Evolutionary conservation across 2,329 filamentous ascomycete genomes (phyloP).

Genomic region (Arthrobotrys sphaeroides): DNA sequence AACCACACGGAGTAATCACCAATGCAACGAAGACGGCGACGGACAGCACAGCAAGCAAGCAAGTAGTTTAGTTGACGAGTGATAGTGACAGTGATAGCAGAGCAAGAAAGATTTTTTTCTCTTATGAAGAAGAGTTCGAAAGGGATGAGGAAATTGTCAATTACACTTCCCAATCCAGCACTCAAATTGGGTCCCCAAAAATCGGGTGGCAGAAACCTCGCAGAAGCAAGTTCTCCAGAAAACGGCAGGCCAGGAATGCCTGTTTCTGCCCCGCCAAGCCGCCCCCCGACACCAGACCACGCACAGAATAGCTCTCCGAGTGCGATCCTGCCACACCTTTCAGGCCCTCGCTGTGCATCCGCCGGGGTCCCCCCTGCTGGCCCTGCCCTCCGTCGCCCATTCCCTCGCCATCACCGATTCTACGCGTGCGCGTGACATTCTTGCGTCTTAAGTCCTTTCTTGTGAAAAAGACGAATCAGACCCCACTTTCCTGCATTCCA

Average conservation of each 20-base stretch:
- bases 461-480: not conserved
- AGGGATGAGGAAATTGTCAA: conserved; percentile 49
- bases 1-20: conserved; percentile 20
- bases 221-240: conserved; percentile 3
- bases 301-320: no score
- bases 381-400: not conserved
- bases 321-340: not conserved
- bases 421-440: conserved; percentile 52
- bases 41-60: not conserved
- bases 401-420: conserved; percentile 37
- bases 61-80: no score
- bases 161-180: conserved; percentile 51
- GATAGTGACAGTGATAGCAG: not conserved
- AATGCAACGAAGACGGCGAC: not conserved
- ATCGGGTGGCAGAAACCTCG: conserved; percentile 37
- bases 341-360: not conserved
- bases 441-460: conserved; percentile 20
- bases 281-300: no score
- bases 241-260: not conserved
- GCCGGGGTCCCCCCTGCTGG: not conserved
- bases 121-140: conserved; percentile 18
- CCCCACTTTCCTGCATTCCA: conserved; percentile 32
- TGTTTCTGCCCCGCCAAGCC: not conserved
- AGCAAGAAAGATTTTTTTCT: not conserved
- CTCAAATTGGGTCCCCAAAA: conserved; percentile 27